Evolutionary conservation across 202 grass and related monocot genomes (phyloP).

Genomic region (Setaria viridis): DNA sequence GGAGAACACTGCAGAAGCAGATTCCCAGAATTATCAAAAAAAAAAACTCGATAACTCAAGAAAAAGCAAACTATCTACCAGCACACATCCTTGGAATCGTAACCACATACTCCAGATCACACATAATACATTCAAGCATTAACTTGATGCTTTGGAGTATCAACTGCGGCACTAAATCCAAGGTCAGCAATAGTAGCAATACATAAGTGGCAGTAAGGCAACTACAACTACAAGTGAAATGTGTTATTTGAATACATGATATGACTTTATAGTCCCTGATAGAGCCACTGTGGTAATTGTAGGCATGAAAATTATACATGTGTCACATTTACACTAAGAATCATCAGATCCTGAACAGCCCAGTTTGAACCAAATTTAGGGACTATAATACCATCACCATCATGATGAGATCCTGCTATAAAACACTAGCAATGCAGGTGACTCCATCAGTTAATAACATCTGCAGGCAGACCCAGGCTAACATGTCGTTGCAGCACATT

Average conservation of each 20-base stretch:
- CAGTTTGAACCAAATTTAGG: not conserved
- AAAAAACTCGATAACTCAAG: slow-evolving; percentile 1
- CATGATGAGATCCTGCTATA: not conserved
- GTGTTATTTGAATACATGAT: not conserved
- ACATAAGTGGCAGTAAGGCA: not conserved
- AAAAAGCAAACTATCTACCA: slow-evolving; percentile 30
- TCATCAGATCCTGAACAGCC: not conserved
- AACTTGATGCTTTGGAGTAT: not conserved
- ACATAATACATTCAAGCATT: not conserved
- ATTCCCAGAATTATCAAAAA: slow-evolving; percentile 20
- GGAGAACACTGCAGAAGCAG: slow-evolving; percentile 50
- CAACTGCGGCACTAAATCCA: not conserved
- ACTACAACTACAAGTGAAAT: not conserved
- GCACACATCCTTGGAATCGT: not conserved
- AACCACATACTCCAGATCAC: slow-evolving; percentile 3
- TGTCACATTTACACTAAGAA: not conserved
- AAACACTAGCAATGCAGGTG: slow-evolving; percentile 11
- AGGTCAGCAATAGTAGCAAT: not conserved
- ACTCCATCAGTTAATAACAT: slow-evolving; percentile 2
- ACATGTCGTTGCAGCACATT: not conserved
- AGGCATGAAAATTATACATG: slow-evolving; percentile 8
- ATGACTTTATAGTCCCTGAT: slow-evolving; percentile 7
- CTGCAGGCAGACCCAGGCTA: not conserved
- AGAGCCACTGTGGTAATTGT: not conserved
- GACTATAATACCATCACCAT: not conserved